Evolutionary conservation across 2,329 filamentous ascomycete genomes (phyloP), one percentile per base, ranked within the genome.

Genomic region (Sporothrix mexicana): DNA sequence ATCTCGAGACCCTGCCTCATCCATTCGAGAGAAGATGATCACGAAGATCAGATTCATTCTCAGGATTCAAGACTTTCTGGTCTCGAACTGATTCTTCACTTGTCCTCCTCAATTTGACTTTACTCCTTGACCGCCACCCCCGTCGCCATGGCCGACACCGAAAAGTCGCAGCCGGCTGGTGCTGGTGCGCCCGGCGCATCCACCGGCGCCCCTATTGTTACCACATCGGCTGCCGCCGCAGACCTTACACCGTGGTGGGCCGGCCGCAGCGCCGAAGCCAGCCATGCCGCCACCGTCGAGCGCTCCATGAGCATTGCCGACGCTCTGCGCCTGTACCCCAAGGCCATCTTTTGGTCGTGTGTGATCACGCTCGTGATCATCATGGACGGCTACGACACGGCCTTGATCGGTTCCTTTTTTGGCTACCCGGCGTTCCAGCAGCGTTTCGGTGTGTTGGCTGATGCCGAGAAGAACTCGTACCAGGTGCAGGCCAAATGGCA

Each of bases 401-500:
- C 75, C 41, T 75, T 79, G 9, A 78, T 76, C 3, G 70, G 73
- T 61, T 71, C 66, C 23, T 74, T 78, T 47, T 76, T 73, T 55
- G 77, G 70, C 6, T 82, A 80, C 68, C 82, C 79, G 0, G 75
- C 78, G 4, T 83, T 83, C 71, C 74, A 76, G 17, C 77, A 77
- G 23, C 79, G 74, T 47, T 78, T 73, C 53, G 76, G 74, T 61
- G 53, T 70, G 0, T 43, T 70, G 23, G 23, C 12, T 49, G 66
- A 67, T 23, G 17, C 30, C 23, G 4, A 5, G 69, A 69, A 66
- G 10, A 59, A 23, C 30, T 17, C 17, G 2, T 76, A 73, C 74
- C 59, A 69, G 67, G 49, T 74, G n/a, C 9, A 67, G 13, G 85
- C 87, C 0, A 81, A 84, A 0, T 90, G 88, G 88, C 88, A 90